Evolutionary conservation across 148 eudicot species (phyloP).

Genomic region (Chenopodium suecicum): DNA sequence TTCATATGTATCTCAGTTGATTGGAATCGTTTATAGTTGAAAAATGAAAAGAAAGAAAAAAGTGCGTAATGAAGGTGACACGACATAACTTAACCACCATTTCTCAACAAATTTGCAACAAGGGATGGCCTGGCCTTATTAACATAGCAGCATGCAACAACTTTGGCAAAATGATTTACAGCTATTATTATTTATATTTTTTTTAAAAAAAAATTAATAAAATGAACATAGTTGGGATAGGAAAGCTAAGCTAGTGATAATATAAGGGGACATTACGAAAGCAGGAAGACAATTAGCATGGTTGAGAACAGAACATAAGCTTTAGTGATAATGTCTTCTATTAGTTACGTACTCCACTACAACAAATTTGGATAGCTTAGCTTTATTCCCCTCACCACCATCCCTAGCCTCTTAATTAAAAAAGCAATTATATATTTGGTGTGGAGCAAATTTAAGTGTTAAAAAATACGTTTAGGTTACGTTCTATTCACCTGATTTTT

Average conservation of each 20-base stretch:
- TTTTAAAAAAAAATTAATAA: neutral
- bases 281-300: neutral
- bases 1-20: neutral
- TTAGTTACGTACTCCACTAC: neutral
- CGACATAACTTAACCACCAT: neutral
- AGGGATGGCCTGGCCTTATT: neutral
- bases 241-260: slow-evolving; percentile 19
- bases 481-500: too few species aligned
- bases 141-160: slow-evolving; percentile 3
- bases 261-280: slow-evolving; percentile 2
- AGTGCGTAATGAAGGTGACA: slow-evolving; percentile 2
- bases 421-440: too few species aligned
- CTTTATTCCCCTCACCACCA: neutral
- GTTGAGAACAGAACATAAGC: slow-evolving; percentile 1
- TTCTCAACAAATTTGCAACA: neutral
- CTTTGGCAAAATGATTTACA: slow-evolving; percentile 7
- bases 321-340: neutral
- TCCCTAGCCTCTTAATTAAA: too few species aligned
- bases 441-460: too few species aligned
- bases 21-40: neutral
- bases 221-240: neutral
- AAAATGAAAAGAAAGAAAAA: neutral
- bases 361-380: neutral
- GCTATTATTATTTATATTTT: neutral
- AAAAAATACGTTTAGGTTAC: too few species aligned